These are phyloP conservation scores for Benincasa hispida DNA, from an alignment of 306 rosid species.

Conservation along the genomic window DNA sequence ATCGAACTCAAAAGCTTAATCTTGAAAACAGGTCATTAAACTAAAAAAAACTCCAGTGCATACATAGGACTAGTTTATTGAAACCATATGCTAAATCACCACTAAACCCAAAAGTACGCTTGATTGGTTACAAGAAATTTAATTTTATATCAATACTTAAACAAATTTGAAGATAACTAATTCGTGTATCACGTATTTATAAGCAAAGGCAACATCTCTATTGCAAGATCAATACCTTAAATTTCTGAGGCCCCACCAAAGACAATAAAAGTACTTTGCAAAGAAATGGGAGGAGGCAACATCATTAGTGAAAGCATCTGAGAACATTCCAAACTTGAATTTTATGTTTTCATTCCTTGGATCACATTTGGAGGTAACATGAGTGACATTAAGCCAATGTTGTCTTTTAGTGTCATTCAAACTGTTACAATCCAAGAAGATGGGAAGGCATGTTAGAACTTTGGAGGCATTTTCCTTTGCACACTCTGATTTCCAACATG, in stretches of 20 bases:
- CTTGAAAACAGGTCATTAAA: neutral
- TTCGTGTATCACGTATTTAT: neutral
- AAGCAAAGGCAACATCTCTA: neutral
- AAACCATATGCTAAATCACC: no score
- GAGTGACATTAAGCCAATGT: conserved; percentile 57
- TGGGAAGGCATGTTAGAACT: conserved; percentile 33
- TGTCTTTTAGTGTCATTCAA: conserved; percentile 26
- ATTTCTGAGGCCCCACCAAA: conserved; percentile 77
- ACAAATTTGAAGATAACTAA: neutral
- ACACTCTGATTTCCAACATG: conserved; percentile 58
- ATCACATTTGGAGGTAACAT: conserved; percentile 30
- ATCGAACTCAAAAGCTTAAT: neutral
- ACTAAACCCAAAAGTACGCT: no score
- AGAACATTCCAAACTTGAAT: conserved; percentile 72
- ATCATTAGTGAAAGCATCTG: conserved; percentile 51
- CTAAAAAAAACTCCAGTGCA: neutral
- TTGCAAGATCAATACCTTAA: conserved; percentile 32
- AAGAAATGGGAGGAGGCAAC: conserved; percentile 44
- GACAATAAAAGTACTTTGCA: conserved; percentile 60
- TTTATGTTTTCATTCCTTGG: conserved; percentile 22
- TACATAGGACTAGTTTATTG: neutral
- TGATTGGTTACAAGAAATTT: neutral
- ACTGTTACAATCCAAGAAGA: conserved; percentile 53
- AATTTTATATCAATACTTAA: neutral
- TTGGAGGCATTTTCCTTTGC: conserved; percentile 23